These are phyloP conservation scores for Tuber brumale DNA, from an alignment of 495 filamentous ascomycete species.

Conservation along the genomic window DNA sequence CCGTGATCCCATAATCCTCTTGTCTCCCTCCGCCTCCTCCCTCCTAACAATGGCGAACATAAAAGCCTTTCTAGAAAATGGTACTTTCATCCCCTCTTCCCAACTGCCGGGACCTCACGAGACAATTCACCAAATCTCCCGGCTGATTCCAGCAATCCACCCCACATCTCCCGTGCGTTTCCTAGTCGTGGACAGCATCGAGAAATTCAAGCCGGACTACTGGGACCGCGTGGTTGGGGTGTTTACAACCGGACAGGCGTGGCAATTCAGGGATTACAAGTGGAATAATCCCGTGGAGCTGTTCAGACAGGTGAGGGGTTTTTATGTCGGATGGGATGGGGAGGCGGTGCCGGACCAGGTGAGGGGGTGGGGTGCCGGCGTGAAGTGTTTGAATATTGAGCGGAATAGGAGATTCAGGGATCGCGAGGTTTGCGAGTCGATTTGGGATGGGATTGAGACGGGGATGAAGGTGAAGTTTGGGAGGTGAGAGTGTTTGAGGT, in stretches of 20 bases:
- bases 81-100: constrained; percentile 67
- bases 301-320: constrained; percentile 76
- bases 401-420: constrained; percentile 86
- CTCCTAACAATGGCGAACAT: constrained; percentile 97
- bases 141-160: constrained; percentile 68
- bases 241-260: constrained; percentile 95
- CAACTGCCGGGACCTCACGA: constrained; percentile 45
- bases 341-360: constrained; percentile 72
- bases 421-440: constrained; percentile 83
- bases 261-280: constrained; percentile 98
- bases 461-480: constrained; percentile 63
- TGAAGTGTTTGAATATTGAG: constrained; percentile 67
- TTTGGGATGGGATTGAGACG: constrained; percentile 85
- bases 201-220: constrained; percentile 96
- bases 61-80: constrained; percentile 85
- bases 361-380: constrained; percentile 75
- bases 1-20: constrained; percentile 92
- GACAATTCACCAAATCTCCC: constrained; percentile 76
- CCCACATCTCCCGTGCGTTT: constrained; percentile 72
- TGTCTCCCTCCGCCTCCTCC: constrained; percentile 95
- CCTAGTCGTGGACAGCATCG: constrained; percentile 83
- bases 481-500: constrained; percentile 57
- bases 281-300: constrained; percentile 85
- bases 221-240: constrained; percentile 94
- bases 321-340: constrained; percentile 87